Evolutionary conservation across 1,284 basidiomycete genomes (phyloP).

Genomic region (Papiliotrema terrestris): DNA sequence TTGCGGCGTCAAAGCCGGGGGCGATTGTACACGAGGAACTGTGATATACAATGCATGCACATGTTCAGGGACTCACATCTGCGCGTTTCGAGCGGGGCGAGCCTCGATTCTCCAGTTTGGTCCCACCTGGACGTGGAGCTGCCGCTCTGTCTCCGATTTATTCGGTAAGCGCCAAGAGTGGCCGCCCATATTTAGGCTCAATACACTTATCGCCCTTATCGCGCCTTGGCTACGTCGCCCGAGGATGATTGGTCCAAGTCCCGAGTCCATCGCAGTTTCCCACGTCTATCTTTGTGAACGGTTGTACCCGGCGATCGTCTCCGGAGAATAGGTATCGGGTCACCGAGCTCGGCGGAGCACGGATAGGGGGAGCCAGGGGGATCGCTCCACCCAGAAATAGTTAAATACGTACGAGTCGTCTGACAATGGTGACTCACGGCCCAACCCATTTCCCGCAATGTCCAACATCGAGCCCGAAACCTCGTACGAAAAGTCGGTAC

Average conservation of each 20-base stretch:
- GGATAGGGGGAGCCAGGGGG: background rate
- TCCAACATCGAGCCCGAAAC: background rate
- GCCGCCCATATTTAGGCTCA: no score
- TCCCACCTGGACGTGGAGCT: no score
- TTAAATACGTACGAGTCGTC: background rate
- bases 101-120: no score
- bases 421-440: background rate
- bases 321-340: no score
- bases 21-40: slow-evolving; percentile 1
- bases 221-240: background rate
- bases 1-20: slow-evolving; percentile 6
- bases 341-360: background rate
- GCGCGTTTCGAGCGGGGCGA: no score
- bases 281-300: no score
- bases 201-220: background rate
- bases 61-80: background rate
- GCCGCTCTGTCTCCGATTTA: no score
- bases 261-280: background rate
- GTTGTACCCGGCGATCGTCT: no score
- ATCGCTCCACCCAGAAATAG: background rate
- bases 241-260: background rate
- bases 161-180: no score
- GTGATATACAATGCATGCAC: background rate
- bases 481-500: background rate
- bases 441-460: background rate